phyloP scores from a whole-genome alignment of 1,284 basidiomycete genomes.

The Melanopsichium pennsylvanicum region DNA sequence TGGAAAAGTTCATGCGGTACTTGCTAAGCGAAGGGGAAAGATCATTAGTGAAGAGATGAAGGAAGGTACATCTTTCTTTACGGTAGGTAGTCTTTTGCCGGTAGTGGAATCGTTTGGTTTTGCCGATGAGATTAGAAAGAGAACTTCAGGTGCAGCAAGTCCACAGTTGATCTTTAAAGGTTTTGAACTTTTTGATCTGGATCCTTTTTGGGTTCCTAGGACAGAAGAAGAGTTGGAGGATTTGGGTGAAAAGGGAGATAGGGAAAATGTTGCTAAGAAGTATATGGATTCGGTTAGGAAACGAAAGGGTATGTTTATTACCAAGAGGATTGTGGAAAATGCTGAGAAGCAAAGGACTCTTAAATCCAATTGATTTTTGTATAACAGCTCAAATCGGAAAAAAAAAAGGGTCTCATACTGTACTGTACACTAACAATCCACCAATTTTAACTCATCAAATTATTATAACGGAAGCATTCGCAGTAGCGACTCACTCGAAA shows the following conservation, averaged over 20 bases:
- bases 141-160: conserved; percentile 93
- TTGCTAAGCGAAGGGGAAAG: conserved; percentile 85
- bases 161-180: conserved; percentile 97
- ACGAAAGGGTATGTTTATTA: conserved; percentile 60
- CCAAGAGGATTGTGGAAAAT: conserved; percentile 57
- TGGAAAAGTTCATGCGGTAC: conserved; percentile 96
- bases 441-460: too few relatives aligned
- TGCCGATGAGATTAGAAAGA: conserved; percentile 94
- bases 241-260: conserved; percentile 92
- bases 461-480: too few relatives aligned
- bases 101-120: conserved; percentile 98
- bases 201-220: conserved; percentile 99
- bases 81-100: conserved; percentile 86
- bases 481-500: too few relatives aligned
- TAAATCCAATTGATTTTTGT: conserved; percentile 53
- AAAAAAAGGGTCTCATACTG: too few relatives aligned
- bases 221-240: conserved; percentile 98
- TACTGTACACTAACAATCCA: too few relatives aligned
- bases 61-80: conserved; percentile 95
- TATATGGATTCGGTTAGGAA: conserved; percentile 89
- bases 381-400: too few relatives aligned
- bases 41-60: conserved; percentile 99
- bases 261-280: conserved; percentile 88
- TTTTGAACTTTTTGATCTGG: conserved; percentile 68
- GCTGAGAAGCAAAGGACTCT: conserved; percentile 65